Evolutionary conservation across 495 filamentous ascomycete species (phyloP), one percentile per base, ranked within the genome.

Genomic region (Neurospora sp.): DNA sequence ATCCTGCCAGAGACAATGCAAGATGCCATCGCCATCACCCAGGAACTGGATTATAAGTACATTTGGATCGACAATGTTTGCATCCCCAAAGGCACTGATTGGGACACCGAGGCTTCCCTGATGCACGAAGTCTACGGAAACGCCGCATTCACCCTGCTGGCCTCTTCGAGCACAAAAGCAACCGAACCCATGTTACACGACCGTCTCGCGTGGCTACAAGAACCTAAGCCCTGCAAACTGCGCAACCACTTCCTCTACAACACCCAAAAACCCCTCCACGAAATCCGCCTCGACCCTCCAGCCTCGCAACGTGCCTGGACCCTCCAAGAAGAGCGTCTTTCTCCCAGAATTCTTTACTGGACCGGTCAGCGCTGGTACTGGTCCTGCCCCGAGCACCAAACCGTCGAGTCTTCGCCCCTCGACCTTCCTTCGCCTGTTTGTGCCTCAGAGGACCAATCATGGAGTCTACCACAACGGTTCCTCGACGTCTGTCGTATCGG

Each of bases 91-190:
- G 79, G 79, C 18, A 79, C 78, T 20, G 74, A 80, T 74, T 80
- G 79, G 79, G 78, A 80, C 41, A 76, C 70, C 5, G 79, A 80
- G 68, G 79, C 79, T 4, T 72, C 73, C 3, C 20, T 73, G 14
- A 80, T 80, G 79, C 79, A 80, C 39, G 78, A 80, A 61, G 79
- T 80, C 4, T 80, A 80, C 35, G 79, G 79, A 10, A 80, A 80
- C 39, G 78, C 79, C 31, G 78, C 72, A 20, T 79, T 80, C 61
- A 80, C 79, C 16, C 72, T 80, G 4, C 75, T 74, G 1, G 79
- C 79, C 3, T 75, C 75, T n/a, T 78, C 79, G 4, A 78, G 75
- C 71, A 73, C 70, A 73, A 79, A 80, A 65, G 79, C 79, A 12
- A 80, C 79, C 2, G 79, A 80, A 38, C 71, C 18, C 5, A 39